Base-by-base conservation (phyloP, 2,329 filamentous ascomycete genomes). In the Rhexocercosporidium sp. region DNA sequence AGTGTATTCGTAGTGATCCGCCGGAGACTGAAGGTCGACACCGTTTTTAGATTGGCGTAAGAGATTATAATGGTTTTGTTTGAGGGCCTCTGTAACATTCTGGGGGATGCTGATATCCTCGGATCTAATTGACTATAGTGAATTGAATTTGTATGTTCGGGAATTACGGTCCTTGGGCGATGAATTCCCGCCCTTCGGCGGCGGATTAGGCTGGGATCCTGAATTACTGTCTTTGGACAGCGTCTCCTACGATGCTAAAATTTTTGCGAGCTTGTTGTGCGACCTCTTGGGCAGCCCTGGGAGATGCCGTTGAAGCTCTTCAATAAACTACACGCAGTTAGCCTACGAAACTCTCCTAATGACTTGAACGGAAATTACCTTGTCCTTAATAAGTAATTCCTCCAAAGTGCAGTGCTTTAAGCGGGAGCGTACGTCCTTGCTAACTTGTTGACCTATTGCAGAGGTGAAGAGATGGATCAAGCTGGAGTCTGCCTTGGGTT, bases 1-100 rank as follows among this genome's bases (percentile, higher is more conserved):
- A 22, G 31, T 63, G 41, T 66, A 66, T 57, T 62, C 47, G 59
- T 66, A 66, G 59, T 66, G 37, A 62, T 63, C 59, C 59, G 34
- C 59, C 29, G 31, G 39, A 57, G 49, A 62, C 47, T 66, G 37
- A 41, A 41, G 37, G 37, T 41, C 37, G 11, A 18, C 9, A 41
- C 5, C 11, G 9, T 41, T 41, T 14, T 41, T 41, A 11, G 37
- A 41, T 14, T 37, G 31, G 3, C n/a, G 51, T 64, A 64, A 64
- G 39, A 64, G 56, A 65, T 29, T 65, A 61, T 46, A 61, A 37
- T 65, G 25, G 56, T 60, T 46, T 65, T 65, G 39, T 54, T 59
- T 66, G 16, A 66, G 59, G 11, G 59, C 65, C 29, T 63, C 27
- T 66, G 34, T 39, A 66, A 66, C 34, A 63, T 27, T 66, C 51